Percentiles rank a stretch among this genome's conserved stretches.
These are phyloP conservation scores for Gracilaria domingensis DNA, from an alignment of 23 red algal genomes.

Conservation along the genomic window DNA sequence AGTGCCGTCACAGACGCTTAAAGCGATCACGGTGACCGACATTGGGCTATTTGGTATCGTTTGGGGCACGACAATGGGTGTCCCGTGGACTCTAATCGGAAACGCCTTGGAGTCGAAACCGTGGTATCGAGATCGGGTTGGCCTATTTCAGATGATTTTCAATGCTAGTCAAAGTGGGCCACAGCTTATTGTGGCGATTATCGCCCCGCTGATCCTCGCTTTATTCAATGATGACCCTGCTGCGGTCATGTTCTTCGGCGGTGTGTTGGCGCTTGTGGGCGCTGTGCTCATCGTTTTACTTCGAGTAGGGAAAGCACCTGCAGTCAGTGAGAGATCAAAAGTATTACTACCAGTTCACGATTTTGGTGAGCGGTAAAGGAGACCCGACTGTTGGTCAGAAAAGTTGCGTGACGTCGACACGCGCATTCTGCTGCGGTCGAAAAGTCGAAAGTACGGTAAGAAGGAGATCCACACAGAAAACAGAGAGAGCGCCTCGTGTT, in stretches of 20 bases:
- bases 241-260: constrained; percentile 80
- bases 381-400: neutral
- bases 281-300: constrained; percentile 66
- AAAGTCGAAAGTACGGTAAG: no score
- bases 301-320: constrained; percentile 32
- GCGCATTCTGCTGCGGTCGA: no score
- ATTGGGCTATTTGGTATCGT: constrained; percentile 83
- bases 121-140: constrained; percentile 68
- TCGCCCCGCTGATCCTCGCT: constrained; percentile 68
- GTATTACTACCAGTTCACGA: neutral
- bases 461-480: no score
- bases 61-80: constrained; percentile 88
- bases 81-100: constrained; percentile 91
- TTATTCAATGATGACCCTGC: constrained; percentile 72
- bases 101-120: constrained; percentile 54
- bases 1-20: constrained; percentile 22
- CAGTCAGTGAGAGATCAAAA: neutral
- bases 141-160: constrained; percentile 84
- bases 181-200: constrained; percentile 73
- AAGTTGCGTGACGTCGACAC: no score
- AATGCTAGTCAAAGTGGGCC: constrained; percentile 82
- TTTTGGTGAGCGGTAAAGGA: neutral
- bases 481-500: no score
- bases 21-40: constrained; percentile 46
- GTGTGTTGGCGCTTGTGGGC: constrained; percentile 75